Evolutionary conservation across 306 rosid species (phyloP), one percentile per base, ranked within the genome.

Genomic region (Glycyrrhiza uralensis): DNA sequence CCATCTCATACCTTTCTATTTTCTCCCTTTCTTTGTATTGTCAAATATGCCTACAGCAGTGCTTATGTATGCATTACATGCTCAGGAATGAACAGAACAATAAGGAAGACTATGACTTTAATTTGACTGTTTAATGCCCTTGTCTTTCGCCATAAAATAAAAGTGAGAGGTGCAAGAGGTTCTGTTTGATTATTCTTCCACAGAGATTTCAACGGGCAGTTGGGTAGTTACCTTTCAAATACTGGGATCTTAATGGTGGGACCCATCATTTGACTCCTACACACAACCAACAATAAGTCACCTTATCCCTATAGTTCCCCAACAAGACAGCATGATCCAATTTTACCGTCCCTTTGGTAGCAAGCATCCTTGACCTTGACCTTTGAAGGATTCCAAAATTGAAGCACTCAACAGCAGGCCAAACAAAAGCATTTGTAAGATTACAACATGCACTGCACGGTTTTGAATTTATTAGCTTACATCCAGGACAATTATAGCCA

Each of bases 351-450:
- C 32, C n/a, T 9, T 52, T 12, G 18, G 41, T 15, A 47, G n/a
- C 75, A 46, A 46, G 20, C 52, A 41, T 63, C 66, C 54, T 52
- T 50, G 71, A 61, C 63, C 75, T 58, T 68, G 70, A 61, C 77
- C 77, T 41, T 54, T 28, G 77, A 77, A 64, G 17, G 36, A 65
- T 22, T 71, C 74, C 54, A 60, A 18, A 24, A 23, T 41, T 66
- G 55, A 73, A 60, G 19, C 78, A 60, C n/a, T 33, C 70, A 73
- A 19, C 26, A 0, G 15, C 0, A 38, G 49, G 1, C 18, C 7
- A 72, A 62, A n/a, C 39, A 29, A 49, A 49, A 20, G 23, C 17
- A 46, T 1, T 7, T 9, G 54, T 61, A 71, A 62, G 3, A 64
- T 38, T 18, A 28, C 58, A 18, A 46, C 29, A 7, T 55, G 28